These are phyloP conservation scores for Cytidiella melzeri DNA, from an alignment of 768 basidiomycete species.

Conservation along the genomic window DNA sequence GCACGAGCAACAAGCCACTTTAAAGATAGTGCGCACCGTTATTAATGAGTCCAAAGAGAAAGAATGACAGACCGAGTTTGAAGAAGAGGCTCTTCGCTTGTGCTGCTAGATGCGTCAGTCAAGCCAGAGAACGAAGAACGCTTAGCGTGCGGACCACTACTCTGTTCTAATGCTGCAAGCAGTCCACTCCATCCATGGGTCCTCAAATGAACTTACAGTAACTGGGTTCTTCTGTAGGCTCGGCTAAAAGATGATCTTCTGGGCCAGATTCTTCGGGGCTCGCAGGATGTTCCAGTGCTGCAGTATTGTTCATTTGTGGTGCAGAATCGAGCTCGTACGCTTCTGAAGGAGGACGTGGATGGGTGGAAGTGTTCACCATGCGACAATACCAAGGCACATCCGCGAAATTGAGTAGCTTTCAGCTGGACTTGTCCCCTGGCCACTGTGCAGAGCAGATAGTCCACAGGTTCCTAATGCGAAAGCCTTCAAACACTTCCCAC, in stretches of 20 bases:
- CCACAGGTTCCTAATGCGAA: too few species aligned
- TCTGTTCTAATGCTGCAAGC: not conserved
- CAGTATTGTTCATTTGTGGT: not conserved
- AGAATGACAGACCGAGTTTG: constrained; percentile 61
- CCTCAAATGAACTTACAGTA: not conserved
- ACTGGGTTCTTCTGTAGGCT: not conserved
- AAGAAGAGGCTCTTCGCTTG: constrained; percentile 19
- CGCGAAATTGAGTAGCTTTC: not conserved
- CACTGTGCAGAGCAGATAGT: too few species aligned
- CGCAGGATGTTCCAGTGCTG: not conserved
- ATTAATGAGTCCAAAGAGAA: constrained; percentile 88
- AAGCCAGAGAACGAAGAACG: not conserved
- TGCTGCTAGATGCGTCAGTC: constrained; percentile 3
- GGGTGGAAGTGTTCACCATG: not conserved
- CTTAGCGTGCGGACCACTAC: not conserved
- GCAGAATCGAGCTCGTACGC: not conserved
- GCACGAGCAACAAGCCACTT: constrained; percentile 6
- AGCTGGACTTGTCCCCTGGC: too few species aligned
- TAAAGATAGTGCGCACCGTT: constrained; percentile 53
- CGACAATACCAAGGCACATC: not conserved
- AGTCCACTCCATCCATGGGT: not conserved
- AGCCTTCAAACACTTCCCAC: too few species aligned
- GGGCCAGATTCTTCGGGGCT: not conserved
- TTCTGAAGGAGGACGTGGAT: not conserved
- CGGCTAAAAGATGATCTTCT: not conserved